These are phyloP conservation scores for Paspalum notatum DNA, from an alignment of 176 grass and related monocot species.

Conservation along the genomic window DNA sequence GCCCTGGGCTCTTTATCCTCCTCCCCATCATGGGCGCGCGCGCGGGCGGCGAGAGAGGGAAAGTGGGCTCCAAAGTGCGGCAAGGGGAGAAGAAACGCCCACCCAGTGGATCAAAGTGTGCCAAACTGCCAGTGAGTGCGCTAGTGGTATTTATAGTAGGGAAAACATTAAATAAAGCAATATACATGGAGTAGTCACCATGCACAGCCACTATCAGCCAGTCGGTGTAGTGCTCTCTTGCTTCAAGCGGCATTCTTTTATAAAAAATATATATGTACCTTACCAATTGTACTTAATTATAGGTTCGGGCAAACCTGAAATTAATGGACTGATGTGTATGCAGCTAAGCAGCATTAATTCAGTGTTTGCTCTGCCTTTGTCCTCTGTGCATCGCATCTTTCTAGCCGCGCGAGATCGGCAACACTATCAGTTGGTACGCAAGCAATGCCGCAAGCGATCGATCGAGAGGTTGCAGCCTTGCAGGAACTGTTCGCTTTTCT, in stretches of 20 bases:
- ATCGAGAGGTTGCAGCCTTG: too few species aligned
- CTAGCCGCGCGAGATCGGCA: too few species aligned
- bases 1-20: conserved; percentile 24
- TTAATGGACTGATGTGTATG: neutral
- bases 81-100: neutral
- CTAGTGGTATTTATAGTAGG: conserved; percentile 47
- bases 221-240: neutral
- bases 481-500: too few species aligned
- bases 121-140: neutral
- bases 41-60: neutral
- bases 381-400: neutral
- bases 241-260: too few species aligned
- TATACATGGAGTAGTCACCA: too few species aligned
- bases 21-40: conserved; percentile 22
- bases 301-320: neutral
- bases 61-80: conserved; percentile 47
- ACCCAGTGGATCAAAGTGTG: neutral
- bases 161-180: neutral
- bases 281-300: too few species aligned
- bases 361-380: neutral
- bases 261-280: too few species aligned
- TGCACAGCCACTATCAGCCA: too few species aligned
- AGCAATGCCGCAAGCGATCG: too few species aligned
- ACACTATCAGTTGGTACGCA: too few species aligned
- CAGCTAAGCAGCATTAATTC: neutral